phyloP scores from a whole-genome alignment of 768 basidiomycete genomes.

The Lentinula edodes region DNA sequence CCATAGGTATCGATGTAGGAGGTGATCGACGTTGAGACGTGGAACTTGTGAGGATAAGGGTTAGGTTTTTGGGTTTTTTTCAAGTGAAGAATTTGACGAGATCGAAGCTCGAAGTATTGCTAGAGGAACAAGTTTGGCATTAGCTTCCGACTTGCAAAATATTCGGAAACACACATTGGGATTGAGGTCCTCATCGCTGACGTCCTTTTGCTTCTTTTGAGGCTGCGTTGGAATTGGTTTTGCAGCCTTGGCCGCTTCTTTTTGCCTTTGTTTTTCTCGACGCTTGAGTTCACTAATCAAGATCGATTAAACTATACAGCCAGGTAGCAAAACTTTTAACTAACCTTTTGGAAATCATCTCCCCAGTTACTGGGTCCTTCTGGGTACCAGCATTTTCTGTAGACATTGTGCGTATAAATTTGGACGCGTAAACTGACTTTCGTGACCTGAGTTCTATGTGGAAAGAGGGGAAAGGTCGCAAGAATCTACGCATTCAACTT shows the following conservation, averaged over 20 bases:
- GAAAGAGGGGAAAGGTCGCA: background rate
- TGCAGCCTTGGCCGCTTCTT: conserved; percentile 72
- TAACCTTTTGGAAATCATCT: conserved; percentile 95
- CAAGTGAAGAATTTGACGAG: conserved; percentile 80
- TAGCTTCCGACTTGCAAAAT: background rate
- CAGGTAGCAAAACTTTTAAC: conserved; percentile 22
- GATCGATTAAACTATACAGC: conserved; percentile 22
- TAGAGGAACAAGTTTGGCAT: conserved; percentile 22
- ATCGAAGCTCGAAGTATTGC: conserved; percentile 97
- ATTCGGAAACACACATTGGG: conserved; percentile 66
- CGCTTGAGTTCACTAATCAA: conserved; percentile 86
- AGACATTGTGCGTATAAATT: background rate
- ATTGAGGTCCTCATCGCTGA: conserved; percentile 79
- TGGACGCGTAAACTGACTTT: background rate
- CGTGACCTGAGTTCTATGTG: background rate
- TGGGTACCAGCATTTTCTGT: conserved; percentile 33
- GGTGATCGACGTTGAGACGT: conserved; percentile 74
- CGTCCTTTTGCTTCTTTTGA: conserved; percentile 32
- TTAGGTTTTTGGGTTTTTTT: conserved; percentile 82
- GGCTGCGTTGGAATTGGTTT: conserved; percentile 40
- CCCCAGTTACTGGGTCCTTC: conserved; percentile 87
- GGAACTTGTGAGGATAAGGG: conserved; percentile 99
- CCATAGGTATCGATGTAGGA: conserved; percentile 74
- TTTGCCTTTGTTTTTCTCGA: conserved; percentile 80
- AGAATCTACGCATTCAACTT: background rate